Evolutionary conservation across 768 basidiomycete species (phyloP), one percentile per base, ranked within the genome.

Genomic region (Amanita thiersii): DNA sequence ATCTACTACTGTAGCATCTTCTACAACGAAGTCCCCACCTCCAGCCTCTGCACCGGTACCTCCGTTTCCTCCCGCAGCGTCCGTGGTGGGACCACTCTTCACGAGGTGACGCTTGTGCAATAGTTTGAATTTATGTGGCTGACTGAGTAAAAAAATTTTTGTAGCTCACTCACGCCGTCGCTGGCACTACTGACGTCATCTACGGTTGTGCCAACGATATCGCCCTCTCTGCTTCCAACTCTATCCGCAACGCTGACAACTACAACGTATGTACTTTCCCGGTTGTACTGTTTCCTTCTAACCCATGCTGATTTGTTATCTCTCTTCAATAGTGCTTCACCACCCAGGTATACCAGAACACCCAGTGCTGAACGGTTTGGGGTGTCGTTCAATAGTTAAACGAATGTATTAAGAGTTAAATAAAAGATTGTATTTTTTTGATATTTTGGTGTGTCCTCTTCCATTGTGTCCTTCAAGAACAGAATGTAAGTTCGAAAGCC

Each of bases 1-100:
- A 66, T 73, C 51, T 71, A 70, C 59, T 69, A 50, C 56, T 72
- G 70, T 59, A 54, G 51, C 48, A 56, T 66, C 48, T 71, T 73
- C 64, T 73, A 66, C 62, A 61, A 62, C 43, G 64, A 73, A 50
- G 65, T 69, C 12, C 23, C 66, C 6, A 56, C 54, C 23, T 38
- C 52, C 30, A 52, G 45, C 32, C 63, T 71, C 26, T 73, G 71
- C 62, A 53, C 52, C 39, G 68, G 64, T 14, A 70, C 68, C 17
- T 55, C 61, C 17, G 69, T 71, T 28, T 58, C 63, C 10, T 59
- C 65, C 15, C 67, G 68, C 48, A 69, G 67, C 51, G 54, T 68
- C 46, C 67, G 70, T 39, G 69, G 69, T 40, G 70, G 67, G 21
- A 70, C 69, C 11, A 65, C 62, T 37, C 61, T 73, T 17, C 69